Conservation (phyloP, 192 early-diverging fungal species). For the Gryganskiella cystojenkinii region DNA sequence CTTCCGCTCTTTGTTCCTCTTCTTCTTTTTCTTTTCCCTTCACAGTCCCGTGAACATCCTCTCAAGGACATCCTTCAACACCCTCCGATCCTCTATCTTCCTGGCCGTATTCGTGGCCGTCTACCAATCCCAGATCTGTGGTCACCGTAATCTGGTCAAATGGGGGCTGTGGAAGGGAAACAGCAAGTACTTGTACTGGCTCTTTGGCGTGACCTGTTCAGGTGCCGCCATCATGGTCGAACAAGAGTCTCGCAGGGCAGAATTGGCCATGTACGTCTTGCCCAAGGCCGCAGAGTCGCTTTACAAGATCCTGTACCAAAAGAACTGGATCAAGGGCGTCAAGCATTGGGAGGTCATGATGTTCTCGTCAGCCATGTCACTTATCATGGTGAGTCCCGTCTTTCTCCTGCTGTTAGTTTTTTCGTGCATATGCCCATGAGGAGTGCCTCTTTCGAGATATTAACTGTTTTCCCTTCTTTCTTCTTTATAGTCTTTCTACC, state of each 20-base stretch:
- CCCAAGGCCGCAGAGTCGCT: constrained; percentile 77
- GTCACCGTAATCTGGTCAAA: constrained; percentile 68
- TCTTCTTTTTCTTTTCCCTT: neutral
- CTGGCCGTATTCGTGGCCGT: constrained; percentile 70
- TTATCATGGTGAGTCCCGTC: constrained; percentile 70
- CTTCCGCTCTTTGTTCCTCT: neutral
- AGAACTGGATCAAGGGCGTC: constrained; percentile 66
- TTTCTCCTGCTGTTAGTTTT: neutral
- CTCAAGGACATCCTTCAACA: constrained; percentile 58
- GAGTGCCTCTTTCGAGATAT: neutral
- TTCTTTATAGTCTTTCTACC: constrained; percentile 62
- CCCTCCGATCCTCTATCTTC: constrained; percentile 72
- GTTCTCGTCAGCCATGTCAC: constrained; percentile 70
- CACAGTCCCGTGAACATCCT: constrained; percentile 64
- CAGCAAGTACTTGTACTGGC: constrained; percentile 71
- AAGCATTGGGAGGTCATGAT: constrained; percentile 72
- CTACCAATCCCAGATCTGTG: constrained; percentile 77
- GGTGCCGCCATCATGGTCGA: constrained; percentile 75
- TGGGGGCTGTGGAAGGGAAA: constrained; percentile 48
- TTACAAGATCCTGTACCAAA: constrained; percentile 73
- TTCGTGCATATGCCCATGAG: neutral
- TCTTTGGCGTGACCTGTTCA: constrained; percentile 67
- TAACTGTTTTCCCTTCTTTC: neutral
- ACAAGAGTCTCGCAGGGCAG: constrained; percentile 70
- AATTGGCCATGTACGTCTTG: constrained; percentile 83